Conservation (phyloP, 768 basidiomycete species). For the Tricholoma terreum region DNA sequence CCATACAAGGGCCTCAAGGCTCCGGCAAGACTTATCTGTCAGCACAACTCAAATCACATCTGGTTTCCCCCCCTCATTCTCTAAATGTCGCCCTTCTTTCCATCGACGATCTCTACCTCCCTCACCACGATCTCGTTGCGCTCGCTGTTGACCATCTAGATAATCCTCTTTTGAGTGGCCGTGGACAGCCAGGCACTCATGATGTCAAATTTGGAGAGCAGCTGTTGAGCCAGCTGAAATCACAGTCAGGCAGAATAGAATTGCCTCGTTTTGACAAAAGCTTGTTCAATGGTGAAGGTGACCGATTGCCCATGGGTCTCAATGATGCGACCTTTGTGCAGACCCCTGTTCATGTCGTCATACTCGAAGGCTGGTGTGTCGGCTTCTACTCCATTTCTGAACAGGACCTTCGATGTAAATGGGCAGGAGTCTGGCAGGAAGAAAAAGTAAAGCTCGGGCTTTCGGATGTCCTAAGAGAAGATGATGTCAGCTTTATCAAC, state of each 20-base stretch:
- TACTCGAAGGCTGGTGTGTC: constrained; percentile 96
- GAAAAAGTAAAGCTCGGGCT: constrained; percentile 37
- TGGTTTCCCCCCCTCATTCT: constrained; percentile 41
- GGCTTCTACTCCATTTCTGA: constrained; percentile 70
- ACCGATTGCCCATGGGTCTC: constrained; percentile 52
- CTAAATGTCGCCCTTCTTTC: constrained; percentile 65
- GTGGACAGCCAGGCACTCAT: constrained; percentile 94
- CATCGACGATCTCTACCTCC: constrained; percentile 84
- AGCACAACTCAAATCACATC: constrained; percentile 45
- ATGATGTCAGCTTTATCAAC: constrained; percentile 65
- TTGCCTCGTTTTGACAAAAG: constrained; percentile 91
- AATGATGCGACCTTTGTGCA: constrained; percentile 40
- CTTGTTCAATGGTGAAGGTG: constrained; percentile 75
- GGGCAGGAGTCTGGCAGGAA: constrained; percentile 44
- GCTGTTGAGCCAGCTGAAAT: constrained; percentile 49
- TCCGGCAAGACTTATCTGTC: constrained; percentile 88
- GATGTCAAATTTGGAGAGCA: constrained; percentile 65
- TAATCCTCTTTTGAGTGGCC: constrained; percentile 71
- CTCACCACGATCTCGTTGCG: constrained; percentile 54
- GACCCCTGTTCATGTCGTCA: constrained; percentile 64
- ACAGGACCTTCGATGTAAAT: constrained; percentile 51
- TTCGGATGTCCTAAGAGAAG: constrained; percentile 36
- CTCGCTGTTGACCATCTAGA: constrained; percentile 54
- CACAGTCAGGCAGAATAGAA: constrained; percentile 42
- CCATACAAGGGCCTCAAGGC: constrained; percentile 91